A percentile compares a stretch with the other conserved stretches of the same genome.
These are phyloP conservation scores for Penicillium goetzii DNA, from an alignment of 495 filamentous ascomycete genomes.

Conservation along the genomic window DNA sequence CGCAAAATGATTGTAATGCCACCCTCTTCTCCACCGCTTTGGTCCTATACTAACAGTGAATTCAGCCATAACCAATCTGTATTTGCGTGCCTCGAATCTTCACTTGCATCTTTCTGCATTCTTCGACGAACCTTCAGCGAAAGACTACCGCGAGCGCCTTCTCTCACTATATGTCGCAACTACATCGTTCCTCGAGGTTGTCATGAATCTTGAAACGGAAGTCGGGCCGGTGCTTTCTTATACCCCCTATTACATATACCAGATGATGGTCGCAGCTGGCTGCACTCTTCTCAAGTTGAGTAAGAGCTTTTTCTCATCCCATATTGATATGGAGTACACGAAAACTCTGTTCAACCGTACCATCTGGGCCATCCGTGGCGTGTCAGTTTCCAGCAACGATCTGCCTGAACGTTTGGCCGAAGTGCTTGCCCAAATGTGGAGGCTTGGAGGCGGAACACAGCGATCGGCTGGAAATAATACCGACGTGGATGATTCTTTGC, in stretches of 20 bases:
- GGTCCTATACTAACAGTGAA: conserved; percentile 32
- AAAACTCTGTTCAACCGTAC: conserved; percentile 74
- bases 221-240: conserved; percentile 62
- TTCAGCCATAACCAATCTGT: conserved; percentile 67
- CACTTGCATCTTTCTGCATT: conserved; percentile 86
- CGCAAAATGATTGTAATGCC: conserved; percentile 49
- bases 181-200: conserved; percentile 72
- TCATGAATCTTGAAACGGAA: conserved; percentile 62
- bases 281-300: conserved; percentile 85
- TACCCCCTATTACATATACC: conserved; percentile 83
- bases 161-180: conserved; percentile 77
- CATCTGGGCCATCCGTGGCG: conserved; percentile 74
- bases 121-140: conserved; percentile 77
- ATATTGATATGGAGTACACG: conserved; percentile 74
- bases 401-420: conserved; percentile 84
- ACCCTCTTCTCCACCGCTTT: neutral
- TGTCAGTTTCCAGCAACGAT: conserved; percentile 82
- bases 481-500: conserved; percentile 68
- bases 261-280: conserved; percentile 88
- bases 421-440: conserved; percentile 91
- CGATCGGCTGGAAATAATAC: conserved; percentile 33
- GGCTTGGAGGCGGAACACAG: conserved; percentile 61
- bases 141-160: conserved; percentile 76
- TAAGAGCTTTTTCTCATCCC: conserved; percentile 75
- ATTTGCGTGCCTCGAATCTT: conserved; percentile 77